Conservation (phyloP, 257 asterid species). For the Solanum chilense region DNA sequence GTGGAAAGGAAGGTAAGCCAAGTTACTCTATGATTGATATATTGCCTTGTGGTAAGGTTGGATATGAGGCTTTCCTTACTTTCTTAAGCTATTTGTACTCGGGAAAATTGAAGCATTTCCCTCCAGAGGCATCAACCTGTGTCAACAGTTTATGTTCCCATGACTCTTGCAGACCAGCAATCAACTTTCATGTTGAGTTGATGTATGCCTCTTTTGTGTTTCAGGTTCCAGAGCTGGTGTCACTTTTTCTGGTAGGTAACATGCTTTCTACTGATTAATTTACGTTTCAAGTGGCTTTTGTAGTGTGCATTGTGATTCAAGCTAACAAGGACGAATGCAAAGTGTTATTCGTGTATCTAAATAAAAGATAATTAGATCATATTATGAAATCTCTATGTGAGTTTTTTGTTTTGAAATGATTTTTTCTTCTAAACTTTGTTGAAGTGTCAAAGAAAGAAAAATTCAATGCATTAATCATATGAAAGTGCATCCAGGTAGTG, state of each 20-base stretch:
- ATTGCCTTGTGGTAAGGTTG: slow-evolving; percentile 56
- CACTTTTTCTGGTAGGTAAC: slow-evolving; percentile 46
- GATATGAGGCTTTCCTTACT: slow-evolving; percentile 45
- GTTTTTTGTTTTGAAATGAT: not conserved
- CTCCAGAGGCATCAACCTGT: slow-evolving; percentile 52
- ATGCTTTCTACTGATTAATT: not conserved
- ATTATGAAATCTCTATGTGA: not conserved
- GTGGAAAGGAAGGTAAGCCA: slow-evolving; percentile 30
- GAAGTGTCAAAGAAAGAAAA: not conserved
- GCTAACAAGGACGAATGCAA: not conserved
- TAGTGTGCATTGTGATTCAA: not conserved
- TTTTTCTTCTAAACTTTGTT: not conserved
- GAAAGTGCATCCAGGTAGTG: not conserved
- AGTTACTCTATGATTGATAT: slow-evolving; percentile 31
- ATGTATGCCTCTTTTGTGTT: slow-evolving; percentile 57
- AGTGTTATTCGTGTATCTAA: not conserved
- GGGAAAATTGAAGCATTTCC: slow-evolving; percentile 53
- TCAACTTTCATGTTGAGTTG: slow-evolving; percentile 47
- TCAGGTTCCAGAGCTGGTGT: slow-evolving; percentile 53
- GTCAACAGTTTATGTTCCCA: slow-evolving; percentile 42
- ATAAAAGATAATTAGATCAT: not conserved
- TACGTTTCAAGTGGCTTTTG: not conserved
- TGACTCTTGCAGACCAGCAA: slow-evolving; percentile 55
- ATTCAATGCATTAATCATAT: not conserved
- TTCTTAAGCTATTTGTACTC: slow-evolving; percentile 57